A percentile compares a stretch with the other conserved stretches of the same genome.
Evolutionary conservation across 2,329 filamentous ascomycete species (phyloP).

Genomic region (Fusarium globosum): DNA sequence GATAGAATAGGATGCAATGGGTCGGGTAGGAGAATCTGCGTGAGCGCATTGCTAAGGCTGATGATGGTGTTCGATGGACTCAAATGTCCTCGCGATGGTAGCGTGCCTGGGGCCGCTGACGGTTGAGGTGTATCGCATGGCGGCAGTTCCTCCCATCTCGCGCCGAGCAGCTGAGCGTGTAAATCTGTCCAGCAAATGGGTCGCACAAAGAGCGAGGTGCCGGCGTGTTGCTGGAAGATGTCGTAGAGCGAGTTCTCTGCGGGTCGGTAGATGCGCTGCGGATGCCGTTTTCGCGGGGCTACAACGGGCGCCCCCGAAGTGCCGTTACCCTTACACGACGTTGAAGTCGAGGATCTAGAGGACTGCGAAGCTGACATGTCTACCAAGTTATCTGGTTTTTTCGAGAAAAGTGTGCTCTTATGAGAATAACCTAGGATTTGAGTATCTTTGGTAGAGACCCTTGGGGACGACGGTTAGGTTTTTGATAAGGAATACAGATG

Average conservation of each 20-base stretch:
- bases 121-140: conserved; percentile 57
- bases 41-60: conserved; percentile 57
- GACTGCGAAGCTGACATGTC: too few relatives aligned
- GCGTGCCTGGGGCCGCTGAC: conserved; percentile 45
- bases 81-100: conserved; percentile 51
- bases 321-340: too few relatives aligned
- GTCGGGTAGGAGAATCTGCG: conserved; percentile 54
- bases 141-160: conserved; percentile 57
- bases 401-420: too few relatives aligned
- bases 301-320: conserved; percentile 28
- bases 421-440: too few relatives aligned
- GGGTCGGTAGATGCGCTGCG: conserved; percentile 52
- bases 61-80: conserved; percentile 57
- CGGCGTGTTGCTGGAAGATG: conserved; percentile 61
- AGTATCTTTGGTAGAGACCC: too few relatives aligned
- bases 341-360: too few relatives aligned
- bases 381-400: too few relatives aligned
- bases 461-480: too few relatives aligned
- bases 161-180: conserved; percentile 61
- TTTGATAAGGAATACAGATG: too few relatives aligned
- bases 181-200: conserved; percentile 68
- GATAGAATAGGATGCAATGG: conserved; percentile 51
- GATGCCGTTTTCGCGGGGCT: conserved; percentile 40
- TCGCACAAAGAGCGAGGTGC: conserved; percentile 60
- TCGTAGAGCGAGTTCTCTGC: conserved; percentile 63